Conservation (phyloP, 179 eudicot species). For the Heliamphora pulchella region DNA sequence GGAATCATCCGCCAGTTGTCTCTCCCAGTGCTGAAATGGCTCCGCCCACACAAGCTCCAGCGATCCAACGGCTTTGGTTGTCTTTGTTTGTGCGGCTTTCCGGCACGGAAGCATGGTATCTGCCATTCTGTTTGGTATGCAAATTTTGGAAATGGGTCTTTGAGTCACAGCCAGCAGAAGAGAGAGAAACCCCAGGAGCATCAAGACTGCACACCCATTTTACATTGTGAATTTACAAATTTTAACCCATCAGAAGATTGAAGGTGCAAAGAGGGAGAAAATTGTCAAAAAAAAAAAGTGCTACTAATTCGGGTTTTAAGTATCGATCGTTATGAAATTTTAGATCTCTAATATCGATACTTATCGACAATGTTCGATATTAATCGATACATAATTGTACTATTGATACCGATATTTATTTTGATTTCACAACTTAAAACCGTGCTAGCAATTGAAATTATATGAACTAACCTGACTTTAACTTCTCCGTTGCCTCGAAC, state of each 20-base stretch:
- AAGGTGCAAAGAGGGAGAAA: no score
- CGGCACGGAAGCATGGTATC: slow-evolving; percentile 37
- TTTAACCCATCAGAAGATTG: no score
- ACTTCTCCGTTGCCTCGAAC: slow-evolving; percentile 36
- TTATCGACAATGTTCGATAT: no score
- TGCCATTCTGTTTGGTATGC: slow-evolving; percentile 28
- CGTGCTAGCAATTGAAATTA: neutral
- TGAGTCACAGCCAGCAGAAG: slow-evolving; percentile 29
- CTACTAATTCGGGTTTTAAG: no score
- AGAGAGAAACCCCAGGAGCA: slow-evolving; percentile 41
- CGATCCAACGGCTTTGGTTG: slow-evolving; percentile 16
- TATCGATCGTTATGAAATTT: no score
- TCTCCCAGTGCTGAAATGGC: slow-evolving; percentile 8
- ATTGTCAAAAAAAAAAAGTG: no score
- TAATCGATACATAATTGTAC: no score
- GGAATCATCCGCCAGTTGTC: slow-evolving; percentile 10
- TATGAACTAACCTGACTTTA: slow-evolving; percentile 29
- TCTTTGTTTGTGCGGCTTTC: neutral
- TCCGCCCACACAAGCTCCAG: neutral
- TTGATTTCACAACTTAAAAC: no score
- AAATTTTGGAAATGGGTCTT: slow-evolving; percentile 31
- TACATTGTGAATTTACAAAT: no score
- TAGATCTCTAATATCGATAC: no score
- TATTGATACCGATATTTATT: no score
- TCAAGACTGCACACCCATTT: slow-evolving; percentile 29